A percentile compares a stretch with the other conserved stretches of the same genome.
phyloP scores from a whole-genome alignment of 2,329 filamentous ascomycete genomes.

The Pyricularia sp. region DNA sequence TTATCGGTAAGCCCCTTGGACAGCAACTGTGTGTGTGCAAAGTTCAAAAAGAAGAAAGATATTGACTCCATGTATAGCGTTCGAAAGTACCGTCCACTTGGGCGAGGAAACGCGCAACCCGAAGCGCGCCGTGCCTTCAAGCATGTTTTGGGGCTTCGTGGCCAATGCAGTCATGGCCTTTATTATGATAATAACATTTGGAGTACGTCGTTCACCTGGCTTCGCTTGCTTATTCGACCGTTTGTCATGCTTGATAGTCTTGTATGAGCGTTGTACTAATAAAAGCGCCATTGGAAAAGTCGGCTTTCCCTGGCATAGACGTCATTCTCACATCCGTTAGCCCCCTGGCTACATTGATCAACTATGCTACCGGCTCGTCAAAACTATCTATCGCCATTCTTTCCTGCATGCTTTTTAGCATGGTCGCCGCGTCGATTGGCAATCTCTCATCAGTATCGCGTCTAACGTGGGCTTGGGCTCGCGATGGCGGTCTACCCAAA shows the following conservation, averaged over 20 bases:
- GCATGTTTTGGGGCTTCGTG: conserved; percentile 28
- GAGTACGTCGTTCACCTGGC: conserved; percentile 16
- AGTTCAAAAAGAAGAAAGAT: conserved; percentile 10
- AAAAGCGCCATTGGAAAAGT: background rate
- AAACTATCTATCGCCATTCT: background rate
- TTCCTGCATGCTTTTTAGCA: background rate
- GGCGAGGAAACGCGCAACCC: conserved; percentile 30
- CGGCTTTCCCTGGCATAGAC: conserved; percentile 25
- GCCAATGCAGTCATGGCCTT: conserved; percentile 28
- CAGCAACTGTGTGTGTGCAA: background rate
- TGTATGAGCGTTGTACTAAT: background rate
- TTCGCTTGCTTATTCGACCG: background rate
- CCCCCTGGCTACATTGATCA: conserved; percentile 23
- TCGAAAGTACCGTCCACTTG: conserved; percentile 34
- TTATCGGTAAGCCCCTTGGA: conserved; percentile 13
- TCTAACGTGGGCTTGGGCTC: background rate
- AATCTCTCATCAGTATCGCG: background rate
- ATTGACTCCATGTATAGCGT: conserved; percentile 13
- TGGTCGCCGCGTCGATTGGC: background rate
- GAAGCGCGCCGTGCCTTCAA: conserved; percentile 29
- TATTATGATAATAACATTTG: conserved; percentile 24
- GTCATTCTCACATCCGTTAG: conserved; percentile 18
- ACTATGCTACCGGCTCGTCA: background rate
- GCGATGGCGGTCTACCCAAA: background rate
- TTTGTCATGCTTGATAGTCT: background rate